Base-by-base conservation (phyloP, 208 protist species). In the Zelonia costaricensis region DNA sequence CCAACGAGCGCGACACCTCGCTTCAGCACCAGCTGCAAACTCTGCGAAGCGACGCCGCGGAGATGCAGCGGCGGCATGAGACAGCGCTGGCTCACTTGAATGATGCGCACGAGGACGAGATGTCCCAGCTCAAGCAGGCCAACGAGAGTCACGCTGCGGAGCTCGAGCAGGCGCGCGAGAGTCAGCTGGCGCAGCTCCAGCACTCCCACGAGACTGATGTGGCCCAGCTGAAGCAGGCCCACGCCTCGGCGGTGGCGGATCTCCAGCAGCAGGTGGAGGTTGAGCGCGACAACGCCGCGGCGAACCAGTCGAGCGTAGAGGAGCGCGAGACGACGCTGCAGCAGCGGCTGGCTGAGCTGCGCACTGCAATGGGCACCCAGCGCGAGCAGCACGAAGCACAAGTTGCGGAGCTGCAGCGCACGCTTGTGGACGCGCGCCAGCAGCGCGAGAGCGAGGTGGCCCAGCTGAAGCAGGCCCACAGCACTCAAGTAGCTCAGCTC, bases 281-380 rank as follows among this genome's bases (percentile, higher is more conserved):
- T n/a, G n/a, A n/a, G n/a, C n/a, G n/a, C n/a, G 33, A 16, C 15
- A 25, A n/a, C 36, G 39, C 28, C 0, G 52, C 12, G 4, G 25
- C 15, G 18, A 31, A 6, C 15, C 40, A 22, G 22, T 23, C 65
- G 1, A 40, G 28, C 8, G 49, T 31, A 13, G 16, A 46, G 36
- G 35, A 58, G 68, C 68, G 31, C 16, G 58, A 62, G 18, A 15
- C 54, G 8, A 43, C 36, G 30, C 7, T 54, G 46, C 55, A 66
- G 55, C 53, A 63, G 20, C 53, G 35, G 15, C 38, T 57, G 1
- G 46, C 63, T 27, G 46, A 62, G 31, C 33, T 56, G 38, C 30
- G 43, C 12, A 46, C 23, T 9, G 43, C 22, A 1, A 12, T 53
- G 9, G 39, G n/a, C 31, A 22, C 47, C 36, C 7, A 45, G 52